phyloP scores from a whole-genome alignment of 169 alveolate genomes.

The Babesia ovata region DNA sequence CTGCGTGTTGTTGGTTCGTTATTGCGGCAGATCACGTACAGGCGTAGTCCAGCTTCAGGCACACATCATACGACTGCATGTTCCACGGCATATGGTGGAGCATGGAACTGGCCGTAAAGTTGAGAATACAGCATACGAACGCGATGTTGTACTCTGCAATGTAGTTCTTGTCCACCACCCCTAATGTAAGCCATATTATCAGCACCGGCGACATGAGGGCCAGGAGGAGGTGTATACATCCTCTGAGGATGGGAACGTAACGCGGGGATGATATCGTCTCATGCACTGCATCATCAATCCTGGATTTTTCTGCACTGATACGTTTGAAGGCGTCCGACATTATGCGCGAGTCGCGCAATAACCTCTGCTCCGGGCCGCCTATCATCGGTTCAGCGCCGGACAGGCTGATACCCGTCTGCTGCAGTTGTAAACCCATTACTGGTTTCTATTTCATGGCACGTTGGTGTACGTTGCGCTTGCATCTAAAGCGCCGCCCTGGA shows the following conservation, averaged over 20 bases:
- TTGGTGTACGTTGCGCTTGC: no score
- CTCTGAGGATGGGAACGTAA: slow-evolving; percentile 66
- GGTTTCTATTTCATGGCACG: no score
- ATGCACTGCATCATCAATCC: no score
- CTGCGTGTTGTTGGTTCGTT: slow-evolving; percentile 50
- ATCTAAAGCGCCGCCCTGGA: no score
- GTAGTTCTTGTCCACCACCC: slow-evolving; percentile 18
- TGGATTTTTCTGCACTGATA: no score
- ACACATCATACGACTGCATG: slow-evolving; percentile 31
- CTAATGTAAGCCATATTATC: slow-evolving; percentile 36
- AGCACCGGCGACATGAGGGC: slow-evolving; percentile 68
- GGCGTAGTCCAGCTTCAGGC: slow-evolving; percentile 68
- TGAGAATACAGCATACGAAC: slow-evolving; percentile 52
- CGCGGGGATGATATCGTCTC: slow-evolving; percentile 8
- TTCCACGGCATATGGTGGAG: slow-evolving; percentile 54
- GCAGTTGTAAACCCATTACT: no score
- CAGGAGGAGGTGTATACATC: slow-evolving; percentile 71
- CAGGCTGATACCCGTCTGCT: no score
- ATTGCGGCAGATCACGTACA: slow-evolving; percentile 16
- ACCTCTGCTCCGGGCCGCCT: no score
- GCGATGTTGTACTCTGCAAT: slow-evolving; percentile 28
- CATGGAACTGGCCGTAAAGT: slow-evolving; percentile 59
- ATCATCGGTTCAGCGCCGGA: no score
- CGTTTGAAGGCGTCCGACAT: no score
- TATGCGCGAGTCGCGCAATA: no score